Evolutionary conservation across 1,284 basidiomycete species (phyloP), one percentile per base, ranked within the genome.

Genomic region (Cystobasidium slooffiae): DNA sequence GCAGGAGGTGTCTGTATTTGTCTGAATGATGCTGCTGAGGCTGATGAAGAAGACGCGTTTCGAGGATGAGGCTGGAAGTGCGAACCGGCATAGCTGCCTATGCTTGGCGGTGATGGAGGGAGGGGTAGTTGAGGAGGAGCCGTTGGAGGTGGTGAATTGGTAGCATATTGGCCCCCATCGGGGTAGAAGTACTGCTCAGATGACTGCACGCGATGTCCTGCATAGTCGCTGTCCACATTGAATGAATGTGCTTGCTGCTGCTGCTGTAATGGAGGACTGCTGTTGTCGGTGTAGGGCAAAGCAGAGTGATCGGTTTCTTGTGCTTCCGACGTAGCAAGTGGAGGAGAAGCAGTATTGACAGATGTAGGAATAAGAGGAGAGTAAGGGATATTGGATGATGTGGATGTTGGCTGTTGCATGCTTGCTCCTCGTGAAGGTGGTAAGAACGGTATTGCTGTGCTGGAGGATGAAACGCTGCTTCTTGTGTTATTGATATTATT

Each of bases 91-190:
- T 5, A 31, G 9, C 37, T 59, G 37, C 14, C 9, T 14, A 39
- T 59, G 56, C 56, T 59, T 59, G 56, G 56, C 56, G 56, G 31
- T 14, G 56, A n/a, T 41, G 55, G 55, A 37, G 39, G 56, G 56
- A 43, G 56, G 14, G 31, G 56, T 41, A 18, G 20, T 18, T 6
- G 14, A 12, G 14, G 10, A 31, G 55, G 7, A 37, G 9, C 10
- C 1, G 37, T 18, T 18, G n/a, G 12, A 43, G n/a, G 37, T 59
- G n/a, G 56, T 31, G 56, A 24, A 37, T 31, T 41, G 4, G 31
- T 2, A 31, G 31, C 31, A 31, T 31, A 31, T 5, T 43, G 14
- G 7, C 14, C 56, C 3, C 56, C 39, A 18, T 41, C n/a, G 20
- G 56, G 37, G n/a, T 43, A 24, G 12, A 43, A 43, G 39, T 18